Evolutionary conservation across 2,329 filamentous ascomycete species (phyloP), one percentile per base, ranked within the genome.

Genomic region (Cercospora beticola): DNA sequence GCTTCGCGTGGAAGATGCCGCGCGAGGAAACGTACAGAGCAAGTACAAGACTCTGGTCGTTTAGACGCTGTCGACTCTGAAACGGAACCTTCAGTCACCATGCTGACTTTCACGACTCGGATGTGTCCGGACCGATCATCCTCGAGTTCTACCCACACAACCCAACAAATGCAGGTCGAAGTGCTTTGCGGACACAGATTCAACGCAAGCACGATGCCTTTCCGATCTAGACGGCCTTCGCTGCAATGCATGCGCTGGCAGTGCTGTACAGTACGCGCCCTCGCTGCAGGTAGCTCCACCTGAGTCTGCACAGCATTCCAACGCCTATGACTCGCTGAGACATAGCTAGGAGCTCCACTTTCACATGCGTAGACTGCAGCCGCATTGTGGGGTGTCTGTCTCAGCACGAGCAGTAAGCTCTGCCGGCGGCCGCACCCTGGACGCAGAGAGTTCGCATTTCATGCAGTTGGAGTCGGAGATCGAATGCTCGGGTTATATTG

Each of bases 371-470:
- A 43, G 9, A 28, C 21, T 28, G 23, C 23, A 30, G 14, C 26
- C 49, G 49, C 49, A 26, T 54, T 62, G 60, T 62, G 60, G 60
- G 60, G 60, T 43, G 36, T 18, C 21, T 43, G 36, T 18, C 21
- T 36, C 58, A 43, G 31, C 33, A 62, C 36, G 23, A 54, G 49
- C 23, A 54, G 49, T 28, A 54, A 54, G 49, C 49, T 28, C 49
- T 54, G 8, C 49, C 49, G 49, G 12, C 49, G 10, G 23, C 49
- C 49, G 23, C 23, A 54, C 49, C 49, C 49, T 54, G 49, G 12
- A 40, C 2, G 36, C 36, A 16, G 36, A 64, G 61, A 64, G 61
- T 64, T 64, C 61, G 43, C 61, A 64, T 56, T 30, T 64, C 28
- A 54, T 12, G 26, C 36, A 43, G 23, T 21, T 52, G 21, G 23